Evolutionary conservation across 2,329 filamentous ascomycete genomes (phyloP), one percentile per base, ranked within the genome.

Genomic region (Exutisphaerella laricina): DNA sequence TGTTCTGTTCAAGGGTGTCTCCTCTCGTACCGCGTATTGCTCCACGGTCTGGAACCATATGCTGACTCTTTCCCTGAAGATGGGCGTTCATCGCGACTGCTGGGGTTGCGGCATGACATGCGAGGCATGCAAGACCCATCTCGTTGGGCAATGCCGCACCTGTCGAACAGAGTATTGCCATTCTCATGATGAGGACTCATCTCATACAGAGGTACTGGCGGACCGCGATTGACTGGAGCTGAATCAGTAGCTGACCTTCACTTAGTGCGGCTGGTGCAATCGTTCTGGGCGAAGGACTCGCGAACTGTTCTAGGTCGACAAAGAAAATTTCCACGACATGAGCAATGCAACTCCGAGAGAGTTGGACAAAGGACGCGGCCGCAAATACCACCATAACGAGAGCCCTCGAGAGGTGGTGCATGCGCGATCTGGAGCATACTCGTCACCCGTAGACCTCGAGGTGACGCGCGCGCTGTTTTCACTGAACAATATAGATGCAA

Each of bases 41-140:
- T n/a, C 26, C 21, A 20, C 6, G 14, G 30, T n/a, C n/a, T 18
- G 30, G 3, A 4, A 8, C 13, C 4, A 8, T 4, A 49, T 39
- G 46, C 40, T 33, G 28, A 38, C 49, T 44, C 38, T 43, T 38
- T 26, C 12, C 6, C 21, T 29, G 37, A 5, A 67, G 64, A 63
- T 68, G 28, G 78, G 77, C 22, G 77, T 82, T n/a, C 73, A 72
- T 51, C 71, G 77, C 57, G 79, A 88, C 58, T 95, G 88, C 69
- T 92, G 86, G 76, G 88, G 89, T 64, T 95, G 88, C 63, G 88
- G 87, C 39, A 78, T 77, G 49, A 90, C 85, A 47, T 95, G 89
- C 62, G 75, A 78, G 38, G 74, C 78, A 28, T 96, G 89, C 67
- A 86, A 88, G 58, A 69, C 76, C 18, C 66, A 74, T 31, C 86